Percentiles rank a stretch among this genome's conserved stretches.
phyloP scores from a whole-genome alignment of 306 rosid genomes.

The Prunus padus region DNA sequence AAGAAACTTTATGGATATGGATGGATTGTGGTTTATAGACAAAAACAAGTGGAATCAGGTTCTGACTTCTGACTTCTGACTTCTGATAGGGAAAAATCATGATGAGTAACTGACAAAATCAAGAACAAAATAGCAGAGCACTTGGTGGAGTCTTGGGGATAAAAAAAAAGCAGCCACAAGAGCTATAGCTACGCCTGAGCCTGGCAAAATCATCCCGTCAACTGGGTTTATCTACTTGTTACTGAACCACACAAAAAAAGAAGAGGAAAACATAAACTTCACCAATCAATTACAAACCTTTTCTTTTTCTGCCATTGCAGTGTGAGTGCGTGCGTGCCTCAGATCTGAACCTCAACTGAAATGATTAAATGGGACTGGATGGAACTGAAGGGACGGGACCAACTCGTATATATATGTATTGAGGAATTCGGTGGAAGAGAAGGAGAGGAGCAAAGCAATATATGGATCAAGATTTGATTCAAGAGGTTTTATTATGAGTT shows the following conservation, averaged over 20 bases:
- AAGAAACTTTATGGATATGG: no score
- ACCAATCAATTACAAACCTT: background rate
- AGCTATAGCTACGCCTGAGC: background rate
- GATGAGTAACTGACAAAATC: background rate
- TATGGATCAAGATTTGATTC: background rate
- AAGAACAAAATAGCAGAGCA: background rate
- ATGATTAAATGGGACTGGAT: background rate
- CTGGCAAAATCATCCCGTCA: background rate
- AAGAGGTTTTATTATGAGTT: background rate
- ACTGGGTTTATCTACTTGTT: background rate
- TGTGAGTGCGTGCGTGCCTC: background rate
- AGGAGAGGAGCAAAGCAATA: background rate
- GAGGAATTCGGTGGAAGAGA: background rate
- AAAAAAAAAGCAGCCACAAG: background rate
- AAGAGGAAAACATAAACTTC: background rate
- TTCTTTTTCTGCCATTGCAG: conserved; percentile 13
- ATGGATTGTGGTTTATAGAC: background rate
- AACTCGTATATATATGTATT: background rate
- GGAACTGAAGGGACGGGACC: background rate
- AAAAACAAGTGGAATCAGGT: background rate
- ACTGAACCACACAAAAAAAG: background rate
- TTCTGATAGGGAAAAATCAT: background rate
- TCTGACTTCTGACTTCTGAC: background rate
- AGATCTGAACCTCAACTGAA: background rate
- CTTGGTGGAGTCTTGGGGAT: background rate